phyloP scores from a whole-genome alignment of 768 basidiomycete genomes.

The Pisolithus sp. region DNA sequence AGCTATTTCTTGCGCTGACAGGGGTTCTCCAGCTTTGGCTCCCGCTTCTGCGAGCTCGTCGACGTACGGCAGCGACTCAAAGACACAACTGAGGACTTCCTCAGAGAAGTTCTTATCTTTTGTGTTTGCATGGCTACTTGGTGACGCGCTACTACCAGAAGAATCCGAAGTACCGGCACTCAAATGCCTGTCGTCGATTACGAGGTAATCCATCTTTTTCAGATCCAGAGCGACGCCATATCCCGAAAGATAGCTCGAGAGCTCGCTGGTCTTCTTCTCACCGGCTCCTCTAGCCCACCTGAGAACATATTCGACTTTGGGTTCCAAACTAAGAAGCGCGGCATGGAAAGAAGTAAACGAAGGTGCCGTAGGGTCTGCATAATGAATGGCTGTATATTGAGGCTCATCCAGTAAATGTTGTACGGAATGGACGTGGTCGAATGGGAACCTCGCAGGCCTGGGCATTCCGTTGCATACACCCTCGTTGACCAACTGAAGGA shows the following conservation, averaged over 20 bases:
- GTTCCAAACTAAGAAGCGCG: conserved; percentile 46
- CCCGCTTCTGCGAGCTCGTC: conserved; percentile 25
- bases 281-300: conserved; percentile 32
- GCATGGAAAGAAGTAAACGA: conserved; percentile 69
- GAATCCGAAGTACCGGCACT: conserved; percentile 7
- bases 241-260: conserved; percentile 58
- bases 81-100: conserved; percentile 20
- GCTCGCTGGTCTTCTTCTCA: conserved; percentile 32
- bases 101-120: conserved; percentile 8
- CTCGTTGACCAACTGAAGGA: conserved; percentile 44
- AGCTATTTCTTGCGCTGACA: conserved; percentile 47
- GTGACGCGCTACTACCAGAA: not conserved
- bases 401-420: conserved; percentile 42
- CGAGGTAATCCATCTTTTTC: conserved; percentile 97
- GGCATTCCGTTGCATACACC: conserved; percentile 23
- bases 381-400: conserved; percentile 66
- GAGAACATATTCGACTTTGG: conserved; percentile 66
- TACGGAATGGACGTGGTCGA: conserved; percentile 70
- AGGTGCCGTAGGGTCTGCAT: conserved; percentile 57
- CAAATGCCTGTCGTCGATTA: conserved; percentile 73
- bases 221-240: conserved; percentile 90
- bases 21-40: conserved; percentile 37
- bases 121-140: not conserved
- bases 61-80: conserved; percentile 26
- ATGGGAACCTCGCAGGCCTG: conserved; percentile 40